Evolutionary conservation across 169 alveolate species (phyloP).

Genomic region (Eimeria maxima): DNA sequence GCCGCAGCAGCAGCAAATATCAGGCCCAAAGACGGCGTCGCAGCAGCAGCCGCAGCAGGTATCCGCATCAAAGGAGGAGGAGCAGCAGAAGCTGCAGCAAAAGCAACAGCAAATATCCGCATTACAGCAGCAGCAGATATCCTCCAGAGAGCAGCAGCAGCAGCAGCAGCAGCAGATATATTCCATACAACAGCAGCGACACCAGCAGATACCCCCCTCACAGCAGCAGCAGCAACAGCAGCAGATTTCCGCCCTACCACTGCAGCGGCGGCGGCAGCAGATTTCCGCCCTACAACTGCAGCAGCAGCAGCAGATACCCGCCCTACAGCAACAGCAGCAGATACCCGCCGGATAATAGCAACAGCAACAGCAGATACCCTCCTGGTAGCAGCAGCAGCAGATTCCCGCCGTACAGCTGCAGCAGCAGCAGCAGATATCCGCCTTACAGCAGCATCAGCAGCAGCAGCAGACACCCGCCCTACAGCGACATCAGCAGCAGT

Average conservation of each 20-base stretch:
- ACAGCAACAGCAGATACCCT: not conserved
- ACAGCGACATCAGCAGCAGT: not conserved
- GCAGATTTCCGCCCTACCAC: not conserved
- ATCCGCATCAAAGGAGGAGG: not conserved
- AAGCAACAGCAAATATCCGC: not conserved
- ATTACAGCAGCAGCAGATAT: not conserved
- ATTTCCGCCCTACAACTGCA: not conserved
- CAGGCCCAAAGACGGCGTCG: not conserved
- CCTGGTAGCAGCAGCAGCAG: not conserved
- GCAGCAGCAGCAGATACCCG: not conserved
- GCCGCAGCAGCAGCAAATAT: not conserved
- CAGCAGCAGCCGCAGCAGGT: slow-evolving; percentile 32
- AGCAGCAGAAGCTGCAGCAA: not conserved
- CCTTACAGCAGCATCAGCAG: not conserved
- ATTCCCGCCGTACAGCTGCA: not conserved
- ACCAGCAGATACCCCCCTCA: too few species aligned
- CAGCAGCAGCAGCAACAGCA: not conserved
- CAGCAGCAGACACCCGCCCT: slow-evolving; percentile 1
- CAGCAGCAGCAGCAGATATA: slow-evolving; percentile 12
- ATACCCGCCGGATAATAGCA: not conserved
- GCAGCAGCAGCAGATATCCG: not conserved
- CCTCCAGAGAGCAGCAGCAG: slow-evolving; percentile 10
- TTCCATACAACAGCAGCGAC: too few species aligned
- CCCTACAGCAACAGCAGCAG: slow-evolving; percentile 61
- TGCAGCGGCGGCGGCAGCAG: not conserved